Base-by-base conservation (phyloP, 2,329 filamentous ascomycete species). In the Podosphaera fusca region DNA sequence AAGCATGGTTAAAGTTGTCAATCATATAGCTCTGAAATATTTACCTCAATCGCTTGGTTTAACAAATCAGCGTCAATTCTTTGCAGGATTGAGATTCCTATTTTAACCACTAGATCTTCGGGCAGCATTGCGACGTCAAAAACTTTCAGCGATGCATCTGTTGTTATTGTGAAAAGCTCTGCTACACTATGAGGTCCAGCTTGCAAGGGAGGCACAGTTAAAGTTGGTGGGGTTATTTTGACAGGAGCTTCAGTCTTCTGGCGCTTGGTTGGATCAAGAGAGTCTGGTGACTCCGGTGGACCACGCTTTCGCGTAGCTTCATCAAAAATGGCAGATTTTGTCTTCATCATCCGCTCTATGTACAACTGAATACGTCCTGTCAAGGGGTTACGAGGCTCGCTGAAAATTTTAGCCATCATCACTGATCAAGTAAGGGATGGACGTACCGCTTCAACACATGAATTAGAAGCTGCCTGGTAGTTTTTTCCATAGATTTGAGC, bases 401-500 rank as follows among this genome's bases (percentile, higher is more conserved):
- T 88, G 59, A 36, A 38, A 10, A 6, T 36, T n/a, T 46, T 54
- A 52, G 60, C 68, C 60, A 68, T 65, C 58, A 61, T 56, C 55
- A 56, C 29, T 31, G 7, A 35, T 46, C 31, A 55, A 42, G 7
- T 36, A 51, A 50, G 56, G 45, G 53, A 33, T 38, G 30, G 42
- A 60, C 74, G 62, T 74, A 86, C 83, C 81, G 78, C 71, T 90
- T 90, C 62, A 84, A 74, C 56, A 95, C 73, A 69, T 95, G 89
- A 56, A 89, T 77, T 45, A 96, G 75, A 52, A 98, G 72, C 62
- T 88, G 81, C 64, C 88, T 80, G 2, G 85, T 85, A 31, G 92
- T 98, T 67, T 94, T 87, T 69, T 95, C 90, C 81, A 98, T 92
- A 4, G 90, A 96, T 69, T 83, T 87, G 60, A 94, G 77, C 64